Conservation (phyloP, 2,329 filamentous ascomycete species). For the Calonectria pauciramosa region DNA sequence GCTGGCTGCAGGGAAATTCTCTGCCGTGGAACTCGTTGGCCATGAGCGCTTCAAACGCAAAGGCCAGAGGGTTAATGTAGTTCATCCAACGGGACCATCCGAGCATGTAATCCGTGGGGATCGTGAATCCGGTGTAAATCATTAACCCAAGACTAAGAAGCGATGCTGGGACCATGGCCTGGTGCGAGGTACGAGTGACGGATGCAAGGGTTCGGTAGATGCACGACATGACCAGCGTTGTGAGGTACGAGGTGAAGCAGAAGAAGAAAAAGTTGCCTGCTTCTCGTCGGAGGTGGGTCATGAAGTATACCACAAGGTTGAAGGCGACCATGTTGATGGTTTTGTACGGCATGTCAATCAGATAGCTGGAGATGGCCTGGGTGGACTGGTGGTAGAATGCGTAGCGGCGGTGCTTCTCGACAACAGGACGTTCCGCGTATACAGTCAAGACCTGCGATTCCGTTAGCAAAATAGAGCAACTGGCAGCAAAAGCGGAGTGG, state of each 20-base stretch:
- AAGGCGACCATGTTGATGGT: constrained; percentile 45
- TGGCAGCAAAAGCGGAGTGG: rapidly evolving
- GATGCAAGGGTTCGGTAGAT: constrained; percentile 48
- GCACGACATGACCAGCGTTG: constrained; percentile 47
- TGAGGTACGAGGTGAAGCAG: constrained; percentile 56
- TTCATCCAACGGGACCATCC: constrained; percentile 69
- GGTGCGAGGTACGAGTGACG: constrained; percentile 46
- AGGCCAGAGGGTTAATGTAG: constrained; percentile 73
- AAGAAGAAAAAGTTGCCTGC: constrained; percentile 74
- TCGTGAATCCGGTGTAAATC: constrained; percentile 58
- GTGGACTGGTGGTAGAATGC: constrained; percentile 52
- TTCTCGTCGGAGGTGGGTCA: constrained; percentile 72
- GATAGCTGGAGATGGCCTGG: constrained; percentile 45
- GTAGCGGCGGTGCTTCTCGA: constrained; percentile 54
- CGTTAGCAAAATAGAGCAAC: too few species aligned
- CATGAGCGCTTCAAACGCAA: constrained; percentile 55
- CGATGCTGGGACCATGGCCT: constrained; percentile 65
- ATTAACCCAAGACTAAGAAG: constrained; percentile 65
- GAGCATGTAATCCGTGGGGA: constrained; percentile 44
- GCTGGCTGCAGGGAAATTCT: constrained; percentile 67
- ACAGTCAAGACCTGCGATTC: constrained; percentile 43
- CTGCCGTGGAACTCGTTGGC: constrained; percentile 58
- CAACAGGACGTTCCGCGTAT: constrained; percentile 48
- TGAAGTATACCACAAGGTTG: constrained; percentile 69
- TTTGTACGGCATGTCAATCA: constrained; percentile 44